A percentile compares a stretch with the other conserved stretches of the same genome.
Evolutionary conservation across 768 basidiomycete genomes (phyloP).

Genomic region (Xanthoconium stramineum): DNA sequence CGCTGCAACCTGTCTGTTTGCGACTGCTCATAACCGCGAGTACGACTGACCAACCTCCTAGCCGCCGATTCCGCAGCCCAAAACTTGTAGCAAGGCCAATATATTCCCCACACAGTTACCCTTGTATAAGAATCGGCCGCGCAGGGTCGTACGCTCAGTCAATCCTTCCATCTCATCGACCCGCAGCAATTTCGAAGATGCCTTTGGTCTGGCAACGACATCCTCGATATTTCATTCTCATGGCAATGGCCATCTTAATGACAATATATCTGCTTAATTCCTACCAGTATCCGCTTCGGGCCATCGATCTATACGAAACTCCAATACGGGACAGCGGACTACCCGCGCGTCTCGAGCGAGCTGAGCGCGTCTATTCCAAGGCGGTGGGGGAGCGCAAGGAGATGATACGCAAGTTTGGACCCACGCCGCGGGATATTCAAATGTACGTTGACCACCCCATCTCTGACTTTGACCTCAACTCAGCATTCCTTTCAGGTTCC

Average conservation of each 20-base stretch:
- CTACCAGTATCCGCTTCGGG: constrained; percentile 27
- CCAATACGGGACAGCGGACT: constrained; percentile 35
- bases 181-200: constrained; percentile 19
- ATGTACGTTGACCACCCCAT: constrained; percentile 28
- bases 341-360: constrained; percentile 37
- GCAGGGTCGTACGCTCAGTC: constrained; percentile 6
- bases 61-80: neutral
- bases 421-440: constrained; percentile 43
- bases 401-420: constrained; percentile 55
- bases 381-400: constrained; percentile 39
- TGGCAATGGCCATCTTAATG: constrained; percentile 39
- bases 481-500: constrained; percentile 40
- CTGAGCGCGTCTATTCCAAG: constrained; percentile 47
- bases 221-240: constrained; percentile 49
- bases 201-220: constrained; percentile 40
- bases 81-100: constrained; percentile 13
- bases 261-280: constrained; percentile 49
- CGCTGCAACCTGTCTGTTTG: neutral
- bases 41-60: constrained; percentile 1
- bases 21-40: neutral
- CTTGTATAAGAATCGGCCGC: constrained; percentile 7
- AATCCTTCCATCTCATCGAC: neutral
- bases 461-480: constrained; percentile 1
- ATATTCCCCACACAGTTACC: constrained; percentile 7
- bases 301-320: constrained; percentile 21